Evolutionary conservation across 2,329 filamentous ascomycete genomes (phyloP), one percentile per base, ranked within the genome.

Genomic region (Aspergillus awamori): DNA sequence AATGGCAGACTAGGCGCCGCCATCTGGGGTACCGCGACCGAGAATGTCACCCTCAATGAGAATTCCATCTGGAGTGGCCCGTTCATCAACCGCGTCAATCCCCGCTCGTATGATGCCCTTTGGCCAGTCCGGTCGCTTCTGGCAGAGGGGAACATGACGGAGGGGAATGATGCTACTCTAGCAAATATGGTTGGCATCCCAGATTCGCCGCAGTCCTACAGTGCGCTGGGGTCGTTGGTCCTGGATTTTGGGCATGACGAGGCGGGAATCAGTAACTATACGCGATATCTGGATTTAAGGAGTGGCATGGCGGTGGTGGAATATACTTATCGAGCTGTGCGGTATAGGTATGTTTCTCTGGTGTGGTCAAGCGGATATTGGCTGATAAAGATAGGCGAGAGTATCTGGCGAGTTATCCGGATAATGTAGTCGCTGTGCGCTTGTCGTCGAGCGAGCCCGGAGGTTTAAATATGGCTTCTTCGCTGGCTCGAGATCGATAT

Each of bases 51-150:
- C 4, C 17, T 69, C 20, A 67, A 67, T n/a, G 67, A 69, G 57
- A 63, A 67, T 41, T 63, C 65, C 22, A 61, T 69, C 38, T 69
- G 66, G 67, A 62, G 56, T 22, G 66, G 67, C 1, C 63, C 66
- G 5, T 61, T 68, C 26, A 28, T 59, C 26, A 57, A 68, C 30
- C 59, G 66, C 0, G 56, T 59, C 6, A 63, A 64, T n/a, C 56
- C 62, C 1, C 48, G 61, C 11, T 51, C 63, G 1, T 57, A 49
- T 6, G 49, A 45, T 0, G 59, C 51, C 3, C 20, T 64, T 2
- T 33, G 33, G 0, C 17, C 49, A 1, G 62, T 56, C 1, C 48
- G 64, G 1, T 30, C 48, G 3, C 22, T 65, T 22, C 57, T 66
- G 1, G 28, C 62, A 3, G 15, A 43, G 1, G 64, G 62, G 2